phyloP scores from a whole-genome alignment of 2,329 filamentous ascomycete species.

The Hypoxylon sp. region DNA sequence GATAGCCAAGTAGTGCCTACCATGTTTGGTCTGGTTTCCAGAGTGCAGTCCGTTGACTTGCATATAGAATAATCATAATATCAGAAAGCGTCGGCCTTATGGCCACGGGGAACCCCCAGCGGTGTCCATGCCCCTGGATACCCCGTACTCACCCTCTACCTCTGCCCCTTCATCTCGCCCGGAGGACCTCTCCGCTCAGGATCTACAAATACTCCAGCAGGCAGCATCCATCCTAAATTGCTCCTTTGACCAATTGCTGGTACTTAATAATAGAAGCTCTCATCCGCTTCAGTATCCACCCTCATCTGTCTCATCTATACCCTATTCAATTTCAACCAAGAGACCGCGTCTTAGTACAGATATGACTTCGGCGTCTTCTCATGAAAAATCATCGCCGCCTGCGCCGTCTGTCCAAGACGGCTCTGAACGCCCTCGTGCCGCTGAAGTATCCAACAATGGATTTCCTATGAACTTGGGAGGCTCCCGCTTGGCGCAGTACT shows the following conservation, averaged over 20 bases:
- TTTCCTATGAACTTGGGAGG: slow-evolving; percentile 50
- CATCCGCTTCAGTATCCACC: slow-evolving; percentile 55
- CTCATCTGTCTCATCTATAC: slow-evolving; percentile 45
- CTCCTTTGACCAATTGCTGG: slow-evolving; percentile 51
- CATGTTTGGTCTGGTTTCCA: slow-evolving; percentile 37
- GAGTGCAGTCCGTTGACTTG: slow-evolving; percentile 55
- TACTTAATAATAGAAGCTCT: slow-evolving; percentile 54
- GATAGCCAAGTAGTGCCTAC: slow-evolving; percentile 55
- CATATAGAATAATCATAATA: slow-evolving; percentile 57
- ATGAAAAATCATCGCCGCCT: slow-evolving; percentile 47
- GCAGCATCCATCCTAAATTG: slow-evolving; percentile 55
- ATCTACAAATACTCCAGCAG: slow-evolving; percentile 55
- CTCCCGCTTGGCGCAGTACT: slow-evolving; percentile 54
- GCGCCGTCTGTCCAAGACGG: slow-evolving; percentile 42
- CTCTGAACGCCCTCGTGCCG: slow-evolving; percentile 37
- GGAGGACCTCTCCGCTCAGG: slow-evolving; percentile 48
- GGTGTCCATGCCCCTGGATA: slow-evolving; percentile 56
- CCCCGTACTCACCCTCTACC: slow-evolving; percentile 49
- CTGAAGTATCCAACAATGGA: slow-evolving; percentile 29
- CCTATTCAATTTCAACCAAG: slow-evolving; percentile 49
- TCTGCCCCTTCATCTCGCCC: slow-evolving; percentile 47
- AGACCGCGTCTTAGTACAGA: slow-evolving; percentile 51
- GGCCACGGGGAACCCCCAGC: slow-evolving; percentile 57
- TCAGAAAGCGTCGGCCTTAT: slow-evolving; percentile 63
- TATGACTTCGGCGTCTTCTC: slow-evolving; percentile 47